These are phyloP conservation scores for Diaporthe velutina DNA, from an alignment of 2,329 filamentous ascomycete genomes.

Conservation along the genomic window DNA sequence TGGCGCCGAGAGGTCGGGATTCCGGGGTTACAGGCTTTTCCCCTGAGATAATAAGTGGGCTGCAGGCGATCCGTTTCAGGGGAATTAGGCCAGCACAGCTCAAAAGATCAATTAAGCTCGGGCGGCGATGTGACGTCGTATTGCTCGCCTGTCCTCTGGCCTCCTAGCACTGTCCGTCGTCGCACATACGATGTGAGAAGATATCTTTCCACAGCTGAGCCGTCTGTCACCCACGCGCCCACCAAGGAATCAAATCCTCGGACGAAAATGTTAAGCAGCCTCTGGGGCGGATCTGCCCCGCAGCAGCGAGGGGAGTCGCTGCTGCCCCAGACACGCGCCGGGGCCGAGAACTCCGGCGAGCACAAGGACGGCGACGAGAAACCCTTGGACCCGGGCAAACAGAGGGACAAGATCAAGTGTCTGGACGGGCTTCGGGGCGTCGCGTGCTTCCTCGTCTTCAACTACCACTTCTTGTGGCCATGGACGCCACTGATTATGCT, in stretches of 20 bases:
- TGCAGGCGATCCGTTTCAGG: slow-evolving; percentile 28
- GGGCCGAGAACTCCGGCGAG: neutral
- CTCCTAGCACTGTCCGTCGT: neutral
- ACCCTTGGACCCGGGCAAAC: slow-evolving; percentile 18
- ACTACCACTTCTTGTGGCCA: slow-evolving; percentile 57
- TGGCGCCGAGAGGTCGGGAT: neutral
- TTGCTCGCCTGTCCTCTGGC: neutral
- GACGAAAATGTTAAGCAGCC: slow-evolving; percentile 18
- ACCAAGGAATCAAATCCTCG: neutral
- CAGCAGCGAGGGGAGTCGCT: slow-evolving; percentile 15
- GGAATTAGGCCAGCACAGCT: slow-evolving; percentile 23
- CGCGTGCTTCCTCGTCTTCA: slow-evolving; percentile 57
- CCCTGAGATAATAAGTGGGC: slow-evolving; percentile 23
- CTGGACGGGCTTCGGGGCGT: slow-evolving; percentile 58
- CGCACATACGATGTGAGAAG: neutral
- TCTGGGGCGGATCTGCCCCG: slow-evolving; percentile 29
- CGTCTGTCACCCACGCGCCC: neutral
- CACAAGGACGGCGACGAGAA: slow-evolving; percentile 19
- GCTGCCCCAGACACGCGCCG: slow-evolving; percentile 19
- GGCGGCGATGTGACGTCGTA: neutral
- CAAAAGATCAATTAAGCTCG: neutral
- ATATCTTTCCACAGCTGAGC: neutral
- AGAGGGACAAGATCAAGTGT: slow-evolving; percentile 52
- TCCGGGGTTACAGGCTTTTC: neutral
- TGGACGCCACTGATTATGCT: slow-evolving; percentile 56